Conservation (phyloP, 2,329 filamentous ascomycete species). For the Plectosphaerella cucumerina region DNA sequence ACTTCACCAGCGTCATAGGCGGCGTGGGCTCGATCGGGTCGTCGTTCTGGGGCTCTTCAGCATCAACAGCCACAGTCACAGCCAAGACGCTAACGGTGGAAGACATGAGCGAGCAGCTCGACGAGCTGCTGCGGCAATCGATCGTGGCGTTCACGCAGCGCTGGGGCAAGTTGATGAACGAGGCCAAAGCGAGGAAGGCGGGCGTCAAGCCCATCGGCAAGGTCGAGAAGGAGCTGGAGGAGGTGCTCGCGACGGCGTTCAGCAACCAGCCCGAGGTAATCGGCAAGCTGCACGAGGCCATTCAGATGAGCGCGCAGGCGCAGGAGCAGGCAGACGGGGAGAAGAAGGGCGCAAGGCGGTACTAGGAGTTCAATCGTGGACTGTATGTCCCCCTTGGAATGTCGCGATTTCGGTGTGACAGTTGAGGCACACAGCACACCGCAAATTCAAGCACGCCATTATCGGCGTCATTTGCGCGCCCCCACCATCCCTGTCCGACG, state of each 20-base stretch:
- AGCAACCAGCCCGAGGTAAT: constrained; percentile 56
- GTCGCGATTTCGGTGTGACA: background rate
- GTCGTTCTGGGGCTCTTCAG: constrained; percentile 40
- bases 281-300: constrained; percentile 56
- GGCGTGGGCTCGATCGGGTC: constrained; percentile 20
- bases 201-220: constrained; percentile 47
- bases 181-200: constrained; percentile 41
- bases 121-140: constrained; percentile 57
- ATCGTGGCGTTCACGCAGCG: constrained; percentile 61
- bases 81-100: constrained; percentile 34
- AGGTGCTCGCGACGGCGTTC: constrained; percentile 53
- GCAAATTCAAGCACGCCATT: background rate
- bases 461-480: background rate
- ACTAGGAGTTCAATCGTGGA: constrained; percentile 4
- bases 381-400: background rate
- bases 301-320: constrained; percentile 51
- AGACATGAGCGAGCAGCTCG: constrained; percentile 61
- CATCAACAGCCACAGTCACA: constrained; percentile 20
- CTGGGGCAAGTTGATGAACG: constrained; percentile 49
- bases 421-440: background rate
- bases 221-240: constrained; percentile 53
- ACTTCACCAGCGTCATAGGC: constrained; percentile 54
- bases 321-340: constrained; percentile 39
- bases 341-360: constrained; percentile 21
- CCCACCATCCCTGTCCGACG: background rate